These are phyloP conservation scores for Letharia lupina DNA, from an alignment of 495 filamentous ascomycete species.

Conservation along the genomic window DNA sequence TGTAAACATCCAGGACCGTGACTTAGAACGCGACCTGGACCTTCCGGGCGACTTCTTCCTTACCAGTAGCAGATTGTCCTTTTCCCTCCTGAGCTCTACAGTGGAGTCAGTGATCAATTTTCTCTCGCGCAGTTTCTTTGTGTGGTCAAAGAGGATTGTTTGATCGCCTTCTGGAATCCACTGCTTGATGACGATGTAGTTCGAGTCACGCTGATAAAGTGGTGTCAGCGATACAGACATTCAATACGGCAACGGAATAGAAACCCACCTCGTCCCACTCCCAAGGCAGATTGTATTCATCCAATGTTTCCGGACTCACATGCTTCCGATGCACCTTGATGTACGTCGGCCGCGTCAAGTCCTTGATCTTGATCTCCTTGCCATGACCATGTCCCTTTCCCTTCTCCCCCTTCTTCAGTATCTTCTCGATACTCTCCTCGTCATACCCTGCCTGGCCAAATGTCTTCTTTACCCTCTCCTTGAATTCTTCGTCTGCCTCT, in stretches of 20 bases:
- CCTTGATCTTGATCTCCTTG: constrained; percentile 14
- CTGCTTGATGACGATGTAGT: constrained; percentile 67
- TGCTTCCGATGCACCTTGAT: constrained; percentile 48
- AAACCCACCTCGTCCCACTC: constrained; percentile 32
- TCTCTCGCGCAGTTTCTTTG: constrained; percentile 50
- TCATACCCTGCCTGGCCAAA: constrained; percentile 21
- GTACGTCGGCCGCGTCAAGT: constrained; percentile 34
- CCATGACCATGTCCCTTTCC: constrained; percentile 4
- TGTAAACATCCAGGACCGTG: constrained; percentile 22
- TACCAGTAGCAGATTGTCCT: constrained; percentile 51
- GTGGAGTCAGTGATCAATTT: constrained; percentile 39
- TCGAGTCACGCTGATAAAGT: constrained; percentile 43
- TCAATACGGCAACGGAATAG: neutral
- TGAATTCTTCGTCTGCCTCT: constrained; percentile 20
- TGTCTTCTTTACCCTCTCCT: constrained; percentile 15
- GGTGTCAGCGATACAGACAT: constrained; percentile 22
- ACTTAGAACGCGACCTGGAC: constrained; percentile 14
- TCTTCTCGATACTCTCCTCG: constrained; percentile 22
- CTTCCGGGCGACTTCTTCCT: constrained; percentile 45
- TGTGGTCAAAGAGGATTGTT: constrained; percentile 64
- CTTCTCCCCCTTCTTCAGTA: constrained; percentile 18
- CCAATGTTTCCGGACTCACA: constrained; percentile 42
- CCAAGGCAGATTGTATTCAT: constrained; percentile 42
- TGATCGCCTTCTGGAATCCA: constrained; percentile 68
- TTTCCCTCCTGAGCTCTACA: constrained; percentile 39